phyloP scores from a whole-genome alignment of 371 early-diverging fungal genomes.

The Smittium mucronatum region DNA sequence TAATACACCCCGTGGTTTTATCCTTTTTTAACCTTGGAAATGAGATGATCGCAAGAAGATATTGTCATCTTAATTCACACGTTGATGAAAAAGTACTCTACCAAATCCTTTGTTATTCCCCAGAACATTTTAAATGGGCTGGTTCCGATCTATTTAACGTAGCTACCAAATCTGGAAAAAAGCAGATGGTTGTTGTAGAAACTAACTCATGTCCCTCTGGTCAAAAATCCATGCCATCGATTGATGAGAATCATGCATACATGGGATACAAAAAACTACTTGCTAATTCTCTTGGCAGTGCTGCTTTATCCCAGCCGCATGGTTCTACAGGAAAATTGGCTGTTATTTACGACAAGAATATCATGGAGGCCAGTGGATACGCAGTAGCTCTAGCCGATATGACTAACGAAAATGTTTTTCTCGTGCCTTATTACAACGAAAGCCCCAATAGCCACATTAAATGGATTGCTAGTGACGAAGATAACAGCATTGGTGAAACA shows the following conservation, averaged over 20 bases:
- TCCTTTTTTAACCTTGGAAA: constrained; percentile 80
- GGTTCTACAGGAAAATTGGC: constrained; percentile 60
- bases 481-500: constrained; percentile 43
- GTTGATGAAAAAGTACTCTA: constrained; percentile 51
- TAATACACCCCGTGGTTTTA: constrained; percentile 75
- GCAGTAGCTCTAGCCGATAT: constrained; percentile 78
- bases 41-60: constrained; percentile 76
- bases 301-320: constrained; percentile 29
- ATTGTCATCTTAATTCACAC: constrained; percentile 78
- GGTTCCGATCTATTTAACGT: constrained; percentile 88
- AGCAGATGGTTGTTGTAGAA: constrained; percentile 93
- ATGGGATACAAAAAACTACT: constrained; percentile 69
- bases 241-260: constrained; percentile 64
- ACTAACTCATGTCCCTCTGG: constrained; percentile 93
- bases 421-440: constrained; percentile 63
- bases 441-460: constrained; percentile 55
- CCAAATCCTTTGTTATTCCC: constrained; percentile 54
- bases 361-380: constrained; percentile 85
- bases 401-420: constrained; percentile 70
- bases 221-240: constrained; percentile 84
- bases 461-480: not conserved
- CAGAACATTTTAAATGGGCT: constrained; percentile 83
- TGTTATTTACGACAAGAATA: constrained; percentile 80
- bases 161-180: constrained; percentile 68
- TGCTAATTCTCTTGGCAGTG: constrained; percentile 58